Conservation (phyloP, 2,329 filamentous ascomycete species). For the Cercospora canescens region DNA sequence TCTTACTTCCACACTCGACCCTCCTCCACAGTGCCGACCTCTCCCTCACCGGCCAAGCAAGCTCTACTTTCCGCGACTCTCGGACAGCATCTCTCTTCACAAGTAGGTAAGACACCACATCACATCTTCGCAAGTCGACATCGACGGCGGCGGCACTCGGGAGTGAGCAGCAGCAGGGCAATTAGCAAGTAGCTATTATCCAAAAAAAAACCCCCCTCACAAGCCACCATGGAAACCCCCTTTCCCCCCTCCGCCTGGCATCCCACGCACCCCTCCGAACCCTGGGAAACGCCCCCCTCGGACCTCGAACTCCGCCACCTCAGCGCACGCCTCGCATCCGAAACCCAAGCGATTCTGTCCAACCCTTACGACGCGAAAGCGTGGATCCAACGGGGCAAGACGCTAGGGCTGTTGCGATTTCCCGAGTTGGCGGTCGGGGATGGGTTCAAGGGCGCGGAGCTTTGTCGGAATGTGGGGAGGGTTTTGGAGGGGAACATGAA, state of each 20-base stretch:
- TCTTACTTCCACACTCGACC: not conserved
- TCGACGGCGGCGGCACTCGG: not conserved
- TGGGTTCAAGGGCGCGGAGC: slow-evolving; percentile 26
- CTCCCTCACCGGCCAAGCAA: not conserved
- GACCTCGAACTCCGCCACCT: slow-evolving; percentile 3
- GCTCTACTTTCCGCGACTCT: not conserved
- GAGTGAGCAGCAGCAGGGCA: not conserved
- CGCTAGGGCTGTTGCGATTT: slow-evolving; percentile 23
- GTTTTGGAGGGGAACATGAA: slow-evolving; percentile 7
- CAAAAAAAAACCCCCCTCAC: not conserved
- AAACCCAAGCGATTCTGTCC: slow-evolving; percentile 19
- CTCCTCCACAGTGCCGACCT: not conserved
- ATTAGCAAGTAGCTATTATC: no score
- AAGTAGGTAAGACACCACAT: not conserved
- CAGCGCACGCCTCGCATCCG: slow-evolving; percentile 4
- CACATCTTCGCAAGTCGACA: not conserved
- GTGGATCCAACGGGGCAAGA: slow-evolving; percentile 28
- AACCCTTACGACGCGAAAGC: slow-evolving; percentile 30
- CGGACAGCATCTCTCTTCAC: not conserved
- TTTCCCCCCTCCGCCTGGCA: slow-evolving; percentile 20
- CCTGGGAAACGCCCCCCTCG: slow-evolving; percentile 7
- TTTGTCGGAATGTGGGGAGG: slow-evolving; percentile 20
- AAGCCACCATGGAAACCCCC: slow-evolving; percentile 22
- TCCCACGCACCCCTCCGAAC: slow-evolving; percentile 20
- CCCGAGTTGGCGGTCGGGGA: slow-evolving; percentile 35